These are phyloP conservation scores for Lichtheimia corymbifera DNA, from an alignment of 371 early-diverging fungal genomes.

Conservation along the genomic window DNA sequence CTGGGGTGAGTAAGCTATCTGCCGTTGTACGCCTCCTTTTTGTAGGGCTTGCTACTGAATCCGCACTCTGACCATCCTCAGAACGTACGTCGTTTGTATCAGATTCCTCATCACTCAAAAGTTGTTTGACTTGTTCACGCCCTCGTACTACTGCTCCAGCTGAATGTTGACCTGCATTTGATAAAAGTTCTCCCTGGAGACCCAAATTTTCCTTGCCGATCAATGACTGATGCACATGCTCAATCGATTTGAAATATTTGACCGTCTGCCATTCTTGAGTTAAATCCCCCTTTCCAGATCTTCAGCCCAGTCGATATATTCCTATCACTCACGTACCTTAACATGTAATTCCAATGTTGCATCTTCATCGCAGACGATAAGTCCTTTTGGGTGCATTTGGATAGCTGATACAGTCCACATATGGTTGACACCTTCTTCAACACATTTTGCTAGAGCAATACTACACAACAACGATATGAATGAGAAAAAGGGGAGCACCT, in stretches of 20 bases:
- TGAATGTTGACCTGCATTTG: neutral
- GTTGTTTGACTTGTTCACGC: conserved; percentile 10
- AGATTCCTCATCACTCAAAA: conserved; percentile 13
- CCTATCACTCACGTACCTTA: conserved; percentile 79
- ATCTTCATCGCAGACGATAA: conserved; percentile 91
- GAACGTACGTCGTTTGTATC: conserved; percentile 3
- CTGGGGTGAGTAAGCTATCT: neutral
- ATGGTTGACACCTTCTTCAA: conserved; percentile 86
- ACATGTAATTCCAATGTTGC: conserved; percentile 88
- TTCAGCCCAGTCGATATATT: conserved; percentile 78
- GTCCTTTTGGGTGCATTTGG: conserved; percentile 83
- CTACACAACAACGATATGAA: conserved; percentile 27
- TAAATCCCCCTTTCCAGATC: neutral
- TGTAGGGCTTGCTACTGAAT: conserved; percentile 7
- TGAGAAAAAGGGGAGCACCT: neutral
- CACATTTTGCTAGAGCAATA: conserved; percentile 81
- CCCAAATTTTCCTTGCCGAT: conserved; percentile 81
- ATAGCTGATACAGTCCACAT: conserved; percentile 93
- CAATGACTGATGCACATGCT: conserved; percentile 80
- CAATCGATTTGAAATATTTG: conserved; percentile 87
- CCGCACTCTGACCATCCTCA: conserved; percentile 2
- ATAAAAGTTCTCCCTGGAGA: conserved; percentile 61
- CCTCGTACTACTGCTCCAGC: conserved; percentile 2
- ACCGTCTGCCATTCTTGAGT: conserved; percentile 54
- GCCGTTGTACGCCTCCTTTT: conserved; percentile 15